These are phyloP conservation scores for Globisporangium ultimum DNA, from an alignment of 352 stramenopile genomes.

Conservation along the genomic window DNA sequence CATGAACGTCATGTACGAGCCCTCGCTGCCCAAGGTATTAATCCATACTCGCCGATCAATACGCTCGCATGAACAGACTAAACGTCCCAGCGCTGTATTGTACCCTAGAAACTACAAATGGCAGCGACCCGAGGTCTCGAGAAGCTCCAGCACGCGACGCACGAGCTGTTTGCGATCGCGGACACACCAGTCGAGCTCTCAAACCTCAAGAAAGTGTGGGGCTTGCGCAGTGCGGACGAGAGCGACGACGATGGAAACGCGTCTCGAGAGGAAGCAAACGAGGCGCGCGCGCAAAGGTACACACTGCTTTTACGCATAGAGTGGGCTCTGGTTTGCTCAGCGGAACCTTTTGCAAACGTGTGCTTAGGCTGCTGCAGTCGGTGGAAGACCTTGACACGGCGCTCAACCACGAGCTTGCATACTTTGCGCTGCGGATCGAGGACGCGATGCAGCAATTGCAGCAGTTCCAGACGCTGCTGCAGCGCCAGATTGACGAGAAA, in stretches of 20 bases:
- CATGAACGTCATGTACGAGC: constrained; percentile 32
- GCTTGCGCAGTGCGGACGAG: constrained; percentile 17
- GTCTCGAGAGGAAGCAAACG: background rate
- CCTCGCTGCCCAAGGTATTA: constrained; percentile 37
- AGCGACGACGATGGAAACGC: background rate
- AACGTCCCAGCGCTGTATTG: background rate
- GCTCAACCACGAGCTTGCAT: constrained; percentile 38
- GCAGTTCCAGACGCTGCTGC: constrained; percentile 31
- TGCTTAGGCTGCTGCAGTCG: constrained; percentile 26
- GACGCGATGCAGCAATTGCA: constrained; percentile 33
- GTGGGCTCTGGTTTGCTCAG: no score
- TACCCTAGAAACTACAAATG: constrained; percentile 48
- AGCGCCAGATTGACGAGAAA: constrained; percentile 28
- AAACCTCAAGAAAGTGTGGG: constrained; percentile 54
- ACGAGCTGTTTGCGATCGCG: constrained; percentile 26
- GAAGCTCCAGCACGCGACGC: constrained; percentile 35
- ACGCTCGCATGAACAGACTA: background rate
- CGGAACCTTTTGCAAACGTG: no score
- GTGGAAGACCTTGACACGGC: constrained; percentile 42
- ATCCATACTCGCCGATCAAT: background rate
- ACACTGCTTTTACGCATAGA: no score
- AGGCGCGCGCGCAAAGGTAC: constrained; percentile 1
- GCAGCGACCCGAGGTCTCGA: constrained; percentile 35
- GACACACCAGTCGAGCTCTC: constrained; percentile 43
- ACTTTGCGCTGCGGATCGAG: constrained; percentile 28